Conservation (phyloP, 2,329 filamentous ascomycete genomes). For the Aspergillus persii region DNA sequence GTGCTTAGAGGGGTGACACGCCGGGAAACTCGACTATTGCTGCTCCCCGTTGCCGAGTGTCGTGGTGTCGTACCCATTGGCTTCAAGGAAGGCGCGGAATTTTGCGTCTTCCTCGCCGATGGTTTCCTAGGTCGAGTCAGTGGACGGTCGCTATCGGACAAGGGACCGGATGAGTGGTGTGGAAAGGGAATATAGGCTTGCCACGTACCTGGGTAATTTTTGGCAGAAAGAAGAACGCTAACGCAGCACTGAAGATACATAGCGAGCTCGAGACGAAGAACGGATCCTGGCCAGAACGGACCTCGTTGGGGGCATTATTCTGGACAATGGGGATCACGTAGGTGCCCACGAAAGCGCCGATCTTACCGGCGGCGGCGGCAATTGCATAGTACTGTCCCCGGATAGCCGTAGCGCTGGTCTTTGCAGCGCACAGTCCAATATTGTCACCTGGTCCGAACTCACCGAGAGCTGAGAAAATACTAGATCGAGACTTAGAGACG, state of each 20-base stretch:
- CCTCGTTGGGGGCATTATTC: conserved; percentile 53
- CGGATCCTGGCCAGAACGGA: conserved; percentile 72
- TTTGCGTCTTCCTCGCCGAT: conserved; percentile 73
- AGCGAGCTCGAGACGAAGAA: conserved; percentile 81
- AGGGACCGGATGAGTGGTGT: not conserved
- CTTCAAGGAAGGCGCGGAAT: conserved; percentile 71
- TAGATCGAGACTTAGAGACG: conserved; percentile 8
- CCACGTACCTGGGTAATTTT: conserved; percentile 60
- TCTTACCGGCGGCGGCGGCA: conserved; percentile 46
- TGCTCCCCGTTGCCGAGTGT: conserved; percentile 48
- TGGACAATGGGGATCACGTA: conserved; percentile 75
- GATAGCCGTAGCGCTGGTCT: conserved; percentile 85
- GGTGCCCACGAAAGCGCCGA: conserved; percentile 75
- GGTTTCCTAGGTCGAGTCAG: conserved; percentile 63
- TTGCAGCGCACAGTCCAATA: conserved; percentile 81
- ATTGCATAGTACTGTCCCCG: conserved; percentile 69
- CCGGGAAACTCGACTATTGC: conserved; percentile 4
- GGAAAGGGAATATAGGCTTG: not conserved
- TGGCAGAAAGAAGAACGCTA: conserved; percentile 69
- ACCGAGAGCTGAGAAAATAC: conserved; percentile 72
- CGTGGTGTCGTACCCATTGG: conserved; percentile 72
- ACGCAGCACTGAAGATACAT: conserved; percentile 69
- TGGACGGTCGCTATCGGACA: not conserved
- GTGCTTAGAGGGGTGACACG: not conserved
- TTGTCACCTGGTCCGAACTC: conserved; percentile 88